A percentile compares a stretch with the other conserved stretches of the same genome.
These are phyloP conservation scores for Lepraria neglecta DNA, from an alignment of 495 filamentous ascomycete species.

Conservation along the genomic window DNA sequence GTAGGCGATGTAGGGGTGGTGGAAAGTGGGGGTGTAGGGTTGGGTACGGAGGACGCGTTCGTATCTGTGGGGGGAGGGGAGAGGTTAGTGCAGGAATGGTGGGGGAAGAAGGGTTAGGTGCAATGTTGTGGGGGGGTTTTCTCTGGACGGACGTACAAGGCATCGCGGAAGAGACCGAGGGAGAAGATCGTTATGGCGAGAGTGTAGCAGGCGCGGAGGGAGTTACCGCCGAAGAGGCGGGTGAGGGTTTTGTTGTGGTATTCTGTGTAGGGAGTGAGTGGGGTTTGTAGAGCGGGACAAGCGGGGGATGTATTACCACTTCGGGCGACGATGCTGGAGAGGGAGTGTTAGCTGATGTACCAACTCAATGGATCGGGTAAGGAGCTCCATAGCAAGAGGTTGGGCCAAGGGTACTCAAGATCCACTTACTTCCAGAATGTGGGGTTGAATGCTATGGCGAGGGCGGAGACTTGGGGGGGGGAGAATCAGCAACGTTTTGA, in stretches of 20 bases:
- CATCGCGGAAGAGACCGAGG: conserved; percentile 81
- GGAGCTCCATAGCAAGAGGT: neutral
- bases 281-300: neutral
- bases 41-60: conserved; percentile 71
- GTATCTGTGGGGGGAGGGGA: conserved; percentile 44
- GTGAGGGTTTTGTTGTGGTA: conserved; percentile 87
- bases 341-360: conserved; percentile 21
- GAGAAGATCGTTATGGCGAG: conserved; percentile 85
- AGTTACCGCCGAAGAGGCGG: conserved; percentile 73
- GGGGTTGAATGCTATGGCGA: conserved; percentile 49
- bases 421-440: conserved; percentile 52
- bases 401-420: neutral
- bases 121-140: conserved; percentile 10
- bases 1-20: conserved; percentile 55
- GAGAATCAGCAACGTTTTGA: neutral
- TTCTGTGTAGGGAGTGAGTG: conserved; percentile 46
- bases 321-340: conserved; percentile 16
- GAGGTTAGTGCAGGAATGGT: conserved; percentile 26
- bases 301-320: neutral
- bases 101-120: conserved; percentile 40
- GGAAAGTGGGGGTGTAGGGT: conserved; percentile 62
- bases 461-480: conserved; percentile 38
- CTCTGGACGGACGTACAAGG: conserved; percentile 39
- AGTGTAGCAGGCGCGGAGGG: conserved; percentile 79
- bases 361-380: conserved; percentile 1